Conservation (phyloP, 208 protist genomes). For the Acanthamoeba triangularis region DNA sequence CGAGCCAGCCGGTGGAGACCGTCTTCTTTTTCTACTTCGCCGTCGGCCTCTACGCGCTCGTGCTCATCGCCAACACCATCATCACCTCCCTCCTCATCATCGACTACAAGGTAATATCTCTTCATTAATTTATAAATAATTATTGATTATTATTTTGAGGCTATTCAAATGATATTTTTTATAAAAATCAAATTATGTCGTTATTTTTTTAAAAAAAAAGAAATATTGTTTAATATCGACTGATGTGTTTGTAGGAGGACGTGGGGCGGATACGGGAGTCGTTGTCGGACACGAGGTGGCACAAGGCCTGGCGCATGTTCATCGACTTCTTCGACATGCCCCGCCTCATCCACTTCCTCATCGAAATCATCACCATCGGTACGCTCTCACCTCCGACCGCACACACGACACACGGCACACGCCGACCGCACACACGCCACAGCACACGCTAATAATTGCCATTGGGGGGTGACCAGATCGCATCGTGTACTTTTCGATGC, state of each 20-base stretch:
- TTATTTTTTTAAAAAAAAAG: too few relatives aligned
- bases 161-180: too few relatives aligned
- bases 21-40: constrained; percentile 45
- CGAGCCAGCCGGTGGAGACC: background rate
- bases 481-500: constrained; percentile 26
- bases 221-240: background rate
- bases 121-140: background rate
- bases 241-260: background rate
- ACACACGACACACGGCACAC: background rate
- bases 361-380: constrained; percentile 25
- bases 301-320: background rate
- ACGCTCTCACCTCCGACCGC: background rate
- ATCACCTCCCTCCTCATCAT: constrained; percentile 10
- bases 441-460: background rate
- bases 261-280: background rate
- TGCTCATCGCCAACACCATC: constrained; percentile 11
- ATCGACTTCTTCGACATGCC: constrained; percentile 43
- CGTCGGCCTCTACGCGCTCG: constrained; percentile 14
- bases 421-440: background rate
- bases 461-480: background rate
- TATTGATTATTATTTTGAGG: background rate
- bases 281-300: background rate
- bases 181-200: too few relatives aligned
- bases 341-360: constrained; percentile 7
- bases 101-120: background rate